Evolutionary conservation across 2,329 filamentous ascomycete genomes (phyloP).

Genomic region (Didymella glomerata): DNA sequence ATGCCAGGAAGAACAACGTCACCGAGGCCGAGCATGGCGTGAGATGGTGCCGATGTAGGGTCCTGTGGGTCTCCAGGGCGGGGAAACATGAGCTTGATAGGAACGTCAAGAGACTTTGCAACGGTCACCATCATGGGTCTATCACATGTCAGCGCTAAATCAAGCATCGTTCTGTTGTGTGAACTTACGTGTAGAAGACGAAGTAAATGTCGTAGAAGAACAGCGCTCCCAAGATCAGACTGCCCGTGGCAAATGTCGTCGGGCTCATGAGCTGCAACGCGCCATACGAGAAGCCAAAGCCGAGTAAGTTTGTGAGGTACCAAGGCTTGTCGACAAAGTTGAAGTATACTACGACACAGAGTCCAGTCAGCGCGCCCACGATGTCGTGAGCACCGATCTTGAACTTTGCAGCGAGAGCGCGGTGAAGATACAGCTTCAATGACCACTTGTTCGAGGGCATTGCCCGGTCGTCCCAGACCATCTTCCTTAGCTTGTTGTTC

Average conservation of each 20-base stretch:
- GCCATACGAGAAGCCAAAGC: constrained; percentile 85
- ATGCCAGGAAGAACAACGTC: constrained; percentile 94
- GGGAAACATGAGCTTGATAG: constrained; percentile 89
- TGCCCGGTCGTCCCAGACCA: constrained; percentile 61
- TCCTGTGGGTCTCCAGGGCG: constrained; percentile 62
- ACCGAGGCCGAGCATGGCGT: constrained; percentile 88
- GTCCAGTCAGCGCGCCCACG: constrained; percentile 63
- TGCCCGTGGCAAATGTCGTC: constrained; percentile 84
- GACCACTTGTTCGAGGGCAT: constrained; percentile 61
- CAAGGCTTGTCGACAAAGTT: constrained; percentile 68
- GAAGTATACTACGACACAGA: constrained; percentile 70
- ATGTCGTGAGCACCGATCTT: constrained; percentile 64
- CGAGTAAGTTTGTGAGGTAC: constrained; percentile 84
- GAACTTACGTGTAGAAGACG: constrained; percentile 79
- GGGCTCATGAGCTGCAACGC: constrained; percentile 86
- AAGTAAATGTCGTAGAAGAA: constrained; percentile 97
- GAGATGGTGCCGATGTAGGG: constrained; percentile 52
- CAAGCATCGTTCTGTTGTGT: not conserved
- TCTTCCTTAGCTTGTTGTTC: constrained; percentile 55
- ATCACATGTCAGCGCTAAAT: not conserved
- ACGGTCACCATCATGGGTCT: constrained; percentile 86
- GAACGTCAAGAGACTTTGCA: constrained; percentile 87
- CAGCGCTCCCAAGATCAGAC: constrained; percentile 76
- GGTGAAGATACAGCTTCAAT: constrained; percentile 63
- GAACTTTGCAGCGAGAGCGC: constrained; percentile 58